Base-by-base conservation (phyloP, 495 filamentous ascomycete genomes). In the Pseudomonodictys pantanalensis region DNA sequence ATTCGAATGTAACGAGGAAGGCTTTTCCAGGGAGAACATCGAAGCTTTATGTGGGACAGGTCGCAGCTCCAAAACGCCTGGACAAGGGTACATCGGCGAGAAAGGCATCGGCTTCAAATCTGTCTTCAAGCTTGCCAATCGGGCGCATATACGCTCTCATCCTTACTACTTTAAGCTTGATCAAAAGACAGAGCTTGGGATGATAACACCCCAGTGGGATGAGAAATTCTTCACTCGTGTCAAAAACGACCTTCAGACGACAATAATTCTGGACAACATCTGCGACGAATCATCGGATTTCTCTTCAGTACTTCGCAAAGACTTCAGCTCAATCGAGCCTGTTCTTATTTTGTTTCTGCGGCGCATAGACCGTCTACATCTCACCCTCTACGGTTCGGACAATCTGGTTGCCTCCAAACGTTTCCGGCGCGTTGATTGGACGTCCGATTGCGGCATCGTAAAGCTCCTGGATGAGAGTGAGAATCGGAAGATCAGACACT, bases 1-100 rank as follows among this genome's bases (percentile, higher is more conserved):
- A 18, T 20, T 79, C n/a, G 75, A 78, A 30, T 76, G 67, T 44
- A 79, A 79, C 57, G 75, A 79, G 45, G 74, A 77, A 58, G 77
- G 77, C 20, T 78, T 78, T 50, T 65, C 56, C 2, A 59, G 69
- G 24, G 56, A 17, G 7, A 68, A 77, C 60, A 54, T 78, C 7
- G 15, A 24, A 23, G 72, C 72, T 11, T 72, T 79, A 46, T 78
- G 74, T 57, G 29, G 43, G 15, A 54, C 74, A 22, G 70, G 70
- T 0, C 24, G 71, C 30, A 78, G 75, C 53, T 72, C 73, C 6
- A 62, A 73, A 47, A 25, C 69, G 73, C n/a, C 67, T 66, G 0
- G 73, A 71, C 5, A 69, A 29, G 47, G 47, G 10, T 50, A 50
- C 25, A 30, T 50, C 5, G 47, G 47, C 18, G 47, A 50, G 18